Percentiles rank a stretch among this genome's conserved stretches.
Conservation (phyloP, 257 asterid genomes). For the Salvia hispanica region DNA sequence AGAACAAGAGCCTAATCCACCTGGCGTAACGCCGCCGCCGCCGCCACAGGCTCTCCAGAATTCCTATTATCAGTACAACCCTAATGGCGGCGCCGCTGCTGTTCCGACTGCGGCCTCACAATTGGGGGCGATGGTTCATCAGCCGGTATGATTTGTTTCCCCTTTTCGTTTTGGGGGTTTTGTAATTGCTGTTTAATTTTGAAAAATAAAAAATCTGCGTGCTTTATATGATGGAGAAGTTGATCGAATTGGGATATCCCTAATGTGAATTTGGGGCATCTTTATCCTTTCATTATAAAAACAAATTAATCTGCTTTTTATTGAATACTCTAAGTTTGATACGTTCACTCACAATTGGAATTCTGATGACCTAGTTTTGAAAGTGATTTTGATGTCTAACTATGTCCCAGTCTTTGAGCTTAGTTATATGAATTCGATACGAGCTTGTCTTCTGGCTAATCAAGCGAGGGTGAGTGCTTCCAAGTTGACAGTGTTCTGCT, state of each 20-base stretch:
- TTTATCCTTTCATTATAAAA: no score
- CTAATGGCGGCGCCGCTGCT: conserved; percentile 21
- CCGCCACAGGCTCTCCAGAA: conserved; percentile 22
- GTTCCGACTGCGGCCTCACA: conserved; percentile 29
- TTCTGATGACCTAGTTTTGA: not conserved
- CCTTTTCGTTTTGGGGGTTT: not conserved
- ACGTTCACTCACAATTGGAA: not conserved
- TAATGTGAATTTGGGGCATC: no score
- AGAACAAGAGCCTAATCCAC: conserved; percentile 53
- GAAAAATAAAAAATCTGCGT: not conserved
- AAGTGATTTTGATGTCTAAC: not conserved
- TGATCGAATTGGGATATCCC: conserved; percentile 11
- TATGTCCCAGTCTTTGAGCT: conserved; percentile 30
- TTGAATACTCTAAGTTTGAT: not conserved
- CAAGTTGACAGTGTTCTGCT: conserved; percentile 44
- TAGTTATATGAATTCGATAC: conserved; percentile 27
- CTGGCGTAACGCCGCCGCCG: conserved; percentile 47
- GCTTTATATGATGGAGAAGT: not conserved
- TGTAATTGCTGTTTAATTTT: not conserved
- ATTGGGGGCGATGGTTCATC: conserved; percentile 37
- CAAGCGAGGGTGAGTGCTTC: conserved; percentile 40
- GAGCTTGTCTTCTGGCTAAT: conserved; percentile 44
- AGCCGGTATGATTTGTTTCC: conserved; percentile 37
- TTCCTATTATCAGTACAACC: conserved; percentile 34
- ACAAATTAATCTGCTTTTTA: not conserved